Base-by-base conservation (phyloP, 2,329 filamentous ascomycete species). In the Herpotrichia juniperi region DNA sequence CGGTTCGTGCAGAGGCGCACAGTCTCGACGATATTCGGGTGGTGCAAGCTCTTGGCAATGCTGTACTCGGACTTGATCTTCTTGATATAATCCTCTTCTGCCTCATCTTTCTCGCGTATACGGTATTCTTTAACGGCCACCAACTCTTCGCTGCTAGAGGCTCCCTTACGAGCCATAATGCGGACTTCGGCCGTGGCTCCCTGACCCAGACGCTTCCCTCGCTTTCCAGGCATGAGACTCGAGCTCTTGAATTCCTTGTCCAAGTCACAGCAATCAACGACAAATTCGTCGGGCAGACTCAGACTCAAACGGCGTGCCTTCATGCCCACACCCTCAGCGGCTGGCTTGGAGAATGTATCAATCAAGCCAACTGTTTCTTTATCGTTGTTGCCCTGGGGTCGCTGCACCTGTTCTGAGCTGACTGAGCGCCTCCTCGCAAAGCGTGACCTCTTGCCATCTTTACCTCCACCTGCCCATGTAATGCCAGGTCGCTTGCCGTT, bases 21-120 rank as follows among this genome's bases (percentile, higher is more conserved):
- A 0, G 90, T 93, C 72, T 91, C 84, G 57, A 96, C 89, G 62
- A 96, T 90, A 71, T 96, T 96, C 45, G 91, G 90, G 69, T 96
- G 91, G 64, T 91, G 85, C 54, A 93, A 76, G 59, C 89, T 91
- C 78, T 93, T 93, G 54, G 90, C 90, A 59, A 96, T 92, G 72
- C 87, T 91, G 76, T 87, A 96, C 71, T 96, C 92, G 1, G 90
- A 93, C 74, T 93, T 96, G 78, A 96, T 90, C 79, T 96, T 94
- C 74, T 91, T 88, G 59, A 90, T 84, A 72, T 96, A 96, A 45
- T 94, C 90, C 25, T 85, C 82, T 56, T 84, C 79, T 9, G 83
- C 86, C 69, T 96, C 91, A 34, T 82, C 80, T 28, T 82, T 80
- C 30, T 86, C 86, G 72, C 89, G 89, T 58, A 84, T 83, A 10